Evolutionary conservation across 805 yeast species (phyloP).

Genomic region (Yamadazyma kitorensis): DNA sequence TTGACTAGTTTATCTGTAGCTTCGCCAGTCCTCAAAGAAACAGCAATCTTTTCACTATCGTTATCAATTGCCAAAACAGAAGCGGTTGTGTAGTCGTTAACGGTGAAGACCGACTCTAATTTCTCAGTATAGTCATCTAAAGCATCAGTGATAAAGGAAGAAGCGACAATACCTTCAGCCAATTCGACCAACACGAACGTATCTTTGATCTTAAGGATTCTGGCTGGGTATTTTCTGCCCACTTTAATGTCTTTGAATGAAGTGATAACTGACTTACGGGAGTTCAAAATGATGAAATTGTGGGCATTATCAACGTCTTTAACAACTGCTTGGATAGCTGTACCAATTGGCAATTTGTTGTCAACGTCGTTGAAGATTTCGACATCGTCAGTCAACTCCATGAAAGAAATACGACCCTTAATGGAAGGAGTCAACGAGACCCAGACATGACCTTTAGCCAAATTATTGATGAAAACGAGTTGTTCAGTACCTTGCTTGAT

Average conservation of each 20-base stretch:
- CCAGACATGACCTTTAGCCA: constrained; percentile 60
- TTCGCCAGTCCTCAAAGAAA: constrained; percentile 55
- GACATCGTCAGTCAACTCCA: constrained; percentile 61
- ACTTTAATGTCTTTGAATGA: constrained; percentile 49
- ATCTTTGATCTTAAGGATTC: constrained; percentile 56
- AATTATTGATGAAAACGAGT: constrained; percentile 64
- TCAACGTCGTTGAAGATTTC: constrained; percentile 47
- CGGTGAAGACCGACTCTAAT: constrained; percentile 46
- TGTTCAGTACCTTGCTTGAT: constrained; percentile 49
- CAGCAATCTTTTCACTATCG: constrained; percentile 52
- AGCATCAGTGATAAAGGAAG: constrained; percentile 75
- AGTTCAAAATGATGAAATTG: constrained; percentile 47
- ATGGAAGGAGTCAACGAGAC: constrained; percentile 66
- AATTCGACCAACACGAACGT: constrained; percentile 65
- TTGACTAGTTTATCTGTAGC: constrained; percentile 51
- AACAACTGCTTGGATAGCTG: constrained; percentile 61
- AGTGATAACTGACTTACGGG: constrained; percentile 43
- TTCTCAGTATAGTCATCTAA: constrained; percentile 60
- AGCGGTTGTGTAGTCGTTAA: constrained; percentile 57
- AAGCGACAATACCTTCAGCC: constrained; percentile 59
- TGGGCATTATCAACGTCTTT: constrained; percentile 52
- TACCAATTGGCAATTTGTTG: constrained; percentile 66
- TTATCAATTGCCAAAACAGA: constrained; percentile 48
- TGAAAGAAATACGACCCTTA: constrained; percentile 61
- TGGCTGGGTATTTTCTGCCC: constrained; percentile 59